phyloP scores from a whole-genome alignment of 371 early-diverging fungal genomes.

The Mortierella sp. region DNA sequence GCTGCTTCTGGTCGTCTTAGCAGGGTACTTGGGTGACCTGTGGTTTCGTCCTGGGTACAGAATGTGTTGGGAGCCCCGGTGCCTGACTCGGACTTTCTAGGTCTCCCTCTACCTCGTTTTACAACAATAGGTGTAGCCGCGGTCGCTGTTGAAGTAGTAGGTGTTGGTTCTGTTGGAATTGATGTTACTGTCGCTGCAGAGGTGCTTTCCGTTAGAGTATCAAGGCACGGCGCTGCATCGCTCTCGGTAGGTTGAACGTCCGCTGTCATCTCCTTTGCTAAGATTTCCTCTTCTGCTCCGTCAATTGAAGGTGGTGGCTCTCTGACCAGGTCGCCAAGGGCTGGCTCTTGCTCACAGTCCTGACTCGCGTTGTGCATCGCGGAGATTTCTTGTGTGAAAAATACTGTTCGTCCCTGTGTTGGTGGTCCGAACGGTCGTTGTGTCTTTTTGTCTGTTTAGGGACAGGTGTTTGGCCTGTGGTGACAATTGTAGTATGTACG shows the following conservation, averaged over 20 bases:
- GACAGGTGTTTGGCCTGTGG: background rate
- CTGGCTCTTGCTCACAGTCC: background rate
- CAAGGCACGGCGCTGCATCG: background rate
- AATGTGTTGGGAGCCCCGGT: background rate
- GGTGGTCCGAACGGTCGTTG: background rate
- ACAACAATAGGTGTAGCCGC: too few relatives aligned
- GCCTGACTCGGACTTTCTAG: conserved; percentile 10
- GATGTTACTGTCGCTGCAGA: too few relatives aligned
- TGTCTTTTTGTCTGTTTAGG: background rate
- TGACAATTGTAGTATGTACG: background rate
- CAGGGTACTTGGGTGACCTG: background rate
- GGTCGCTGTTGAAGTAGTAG: background rate
- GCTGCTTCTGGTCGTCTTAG: background rate
- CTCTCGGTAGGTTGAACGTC: background rate
- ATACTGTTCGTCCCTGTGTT: too few relatives aligned
- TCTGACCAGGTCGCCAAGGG: background rate
- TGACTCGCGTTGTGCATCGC: background rate
- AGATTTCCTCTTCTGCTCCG: background rate
- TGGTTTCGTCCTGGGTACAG: background rate
- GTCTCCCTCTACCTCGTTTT: conserved; percentile 35
- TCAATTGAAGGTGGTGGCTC: background rate
- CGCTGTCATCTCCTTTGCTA: background rate
- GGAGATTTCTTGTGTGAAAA: background rate
- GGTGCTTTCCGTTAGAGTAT: background rate
- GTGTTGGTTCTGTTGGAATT: background rate